phyloP scores from a whole-genome alignment of 2,329 filamentous ascomycete genomes.

The Trichoderma guizhouense region DNA sequence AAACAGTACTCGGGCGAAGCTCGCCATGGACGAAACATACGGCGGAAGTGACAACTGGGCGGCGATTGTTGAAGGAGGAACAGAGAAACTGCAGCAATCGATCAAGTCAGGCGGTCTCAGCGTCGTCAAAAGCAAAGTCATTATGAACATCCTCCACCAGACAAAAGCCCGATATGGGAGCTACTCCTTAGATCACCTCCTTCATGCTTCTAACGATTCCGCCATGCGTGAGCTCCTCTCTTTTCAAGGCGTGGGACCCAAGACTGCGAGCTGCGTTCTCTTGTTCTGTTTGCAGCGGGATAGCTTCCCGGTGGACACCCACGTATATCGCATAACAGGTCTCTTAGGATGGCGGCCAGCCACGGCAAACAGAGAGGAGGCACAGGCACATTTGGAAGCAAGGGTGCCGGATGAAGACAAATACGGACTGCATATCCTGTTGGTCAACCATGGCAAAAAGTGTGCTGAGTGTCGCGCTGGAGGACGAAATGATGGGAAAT shows the following conservation, averaged over 20 bases:
- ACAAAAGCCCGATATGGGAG: constrained; percentile 46
- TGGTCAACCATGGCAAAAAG: constrained; percentile 46
- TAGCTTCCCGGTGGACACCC: constrained; percentile 53
- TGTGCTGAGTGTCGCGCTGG: constrained; percentile 47
- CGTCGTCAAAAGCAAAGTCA: constrained; percentile 68
- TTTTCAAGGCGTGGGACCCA: constrained; percentile 52
- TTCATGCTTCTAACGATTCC: constrained; percentile 40
- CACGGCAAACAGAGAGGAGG: constrained; percentile 40
- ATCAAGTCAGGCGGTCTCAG: constrained; percentile 71
- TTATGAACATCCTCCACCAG: constrained; percentile 65
- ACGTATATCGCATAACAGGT: constrained; percentile 49
- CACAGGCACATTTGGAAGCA: constrained; percentile 49
- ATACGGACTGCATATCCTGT: constrained; percentile 47
- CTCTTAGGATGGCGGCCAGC: constrained; percentile 48
- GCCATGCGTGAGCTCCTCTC: constrained; percentile 49
- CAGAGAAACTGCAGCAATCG: constrained; percentile 47
- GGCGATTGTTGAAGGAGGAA: constrained; percentile 39
- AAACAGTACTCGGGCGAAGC: constrained; percentile 59
- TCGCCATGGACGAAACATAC: constrained; percentile 44
- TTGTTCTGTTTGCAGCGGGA: constrained; percentile 48
- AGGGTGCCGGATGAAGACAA: constrained; percentile 47
- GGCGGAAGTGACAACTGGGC: constrained; percentile 44
- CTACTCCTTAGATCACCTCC: constrained; percentile 50
- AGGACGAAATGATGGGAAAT: constrained; percentile 38
- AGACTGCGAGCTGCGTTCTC: constrained; percentile 52